Percentiles rank a stretch among this genome's conserved stretches.
These are phyloP conservation scores for Scutellaria galericulata DNA, from an alignment of 257 asterid species.

Conservation along the genomic window DNA sequence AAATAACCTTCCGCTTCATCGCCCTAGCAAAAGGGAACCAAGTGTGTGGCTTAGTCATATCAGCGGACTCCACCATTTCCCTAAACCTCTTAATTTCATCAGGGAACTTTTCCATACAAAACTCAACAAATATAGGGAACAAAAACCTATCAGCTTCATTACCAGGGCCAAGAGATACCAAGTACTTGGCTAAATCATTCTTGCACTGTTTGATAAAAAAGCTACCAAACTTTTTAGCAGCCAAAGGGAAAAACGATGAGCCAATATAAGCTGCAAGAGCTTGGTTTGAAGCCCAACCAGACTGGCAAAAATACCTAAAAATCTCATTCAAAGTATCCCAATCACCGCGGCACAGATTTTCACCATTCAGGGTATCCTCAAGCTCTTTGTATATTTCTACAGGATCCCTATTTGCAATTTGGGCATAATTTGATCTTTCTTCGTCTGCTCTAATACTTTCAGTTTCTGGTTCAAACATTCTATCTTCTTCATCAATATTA, in stretches of 20 bases:
- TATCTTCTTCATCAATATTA: conserved; percentile 40
- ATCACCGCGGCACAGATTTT: conserved; percentile 48
- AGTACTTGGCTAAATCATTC: conserved; percentile 57
- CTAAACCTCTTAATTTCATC: conserved; percentile 77
- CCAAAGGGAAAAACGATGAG: conserved; percentile 74
- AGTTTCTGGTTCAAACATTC: conserved; percentile 10
- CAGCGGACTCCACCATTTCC: conserved; percentile 83
- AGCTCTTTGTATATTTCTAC: conserved; percentile 68
- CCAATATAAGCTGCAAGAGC: conserved; percentile 85
- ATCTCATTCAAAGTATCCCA: conserved; percentile 62
- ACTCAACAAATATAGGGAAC: conserved; percentile 88
- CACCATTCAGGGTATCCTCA: conserved; percentile 38
- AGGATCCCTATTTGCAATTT: conserved; percentile 57
- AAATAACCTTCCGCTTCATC: conserved; percentile 83
- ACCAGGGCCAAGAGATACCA: conserved; percentile 72
- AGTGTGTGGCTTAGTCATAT: conserved; percentile 88
- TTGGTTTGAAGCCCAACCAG: conserved; percentile 89
- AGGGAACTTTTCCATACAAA: conserved; percentile 72
- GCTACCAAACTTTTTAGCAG: conserved; percentile 57
- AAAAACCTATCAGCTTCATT: conserved; percentile 69
- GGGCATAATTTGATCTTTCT: conserved; percentile 39
- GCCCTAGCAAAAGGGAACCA: conserved; percentile 99
- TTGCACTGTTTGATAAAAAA: conserved; percentile 61
- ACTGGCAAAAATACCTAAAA: conserved; percentile 57
- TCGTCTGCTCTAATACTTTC: conserved; percentile 33